Evolutionary conservation across 106 monocot genomes (phyloP).

Genomic region (Dactylorhiza incarnata): DNA sequence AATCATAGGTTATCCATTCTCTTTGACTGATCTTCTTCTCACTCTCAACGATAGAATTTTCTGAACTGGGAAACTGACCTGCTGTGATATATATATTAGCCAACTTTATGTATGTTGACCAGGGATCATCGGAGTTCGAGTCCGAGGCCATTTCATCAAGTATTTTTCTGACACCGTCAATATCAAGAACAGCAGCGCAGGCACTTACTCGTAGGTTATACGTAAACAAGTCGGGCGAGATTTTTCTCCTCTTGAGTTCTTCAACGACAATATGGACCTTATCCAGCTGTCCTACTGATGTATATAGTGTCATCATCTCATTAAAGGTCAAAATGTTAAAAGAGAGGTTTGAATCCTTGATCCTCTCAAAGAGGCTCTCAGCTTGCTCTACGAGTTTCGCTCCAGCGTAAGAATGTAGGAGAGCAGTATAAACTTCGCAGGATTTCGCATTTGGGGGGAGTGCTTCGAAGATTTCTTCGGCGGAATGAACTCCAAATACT

Average conservation of each 20-base stretch:
- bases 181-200: constrained; percentile 51
- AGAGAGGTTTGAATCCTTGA: constrained; percentile 40
- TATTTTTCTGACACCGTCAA: constrained; percentile 47
- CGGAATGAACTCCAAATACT: constrained; percentile 77
- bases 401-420: constrained; percentile 77
- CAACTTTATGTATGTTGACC: constrained; percentile 54
- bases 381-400: constrained; percentile 65
- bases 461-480: constrained; percentile 91
- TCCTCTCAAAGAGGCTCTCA: constrained; percentile 58
- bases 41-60: constrained; percentile 38
- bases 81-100: constrained; percentile 49
- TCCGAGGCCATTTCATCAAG: constrained; percentile 67
- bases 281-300: constrained; percentile 72
- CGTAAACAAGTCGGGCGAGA: constrained; percentile 74
- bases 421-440: constrained; percentile 58
- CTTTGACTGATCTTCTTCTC: constrained; percentile 42
- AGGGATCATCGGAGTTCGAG: constrained; percentile 32
- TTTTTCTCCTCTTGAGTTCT: constrained; percentile 47
- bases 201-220: constrained; percentile 92
- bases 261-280: constrained; percentile 54
- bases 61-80: constrained; percentile 32
- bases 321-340: constrained; percentile 46
- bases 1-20: constrained; percentile 85
- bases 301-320: constrained; percentile 97
- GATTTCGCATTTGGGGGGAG: constrained; percentile 60